Conservation (phyloP, 2,329 filamentous ascomycete species). For the Cercospora beticola region DNA sequence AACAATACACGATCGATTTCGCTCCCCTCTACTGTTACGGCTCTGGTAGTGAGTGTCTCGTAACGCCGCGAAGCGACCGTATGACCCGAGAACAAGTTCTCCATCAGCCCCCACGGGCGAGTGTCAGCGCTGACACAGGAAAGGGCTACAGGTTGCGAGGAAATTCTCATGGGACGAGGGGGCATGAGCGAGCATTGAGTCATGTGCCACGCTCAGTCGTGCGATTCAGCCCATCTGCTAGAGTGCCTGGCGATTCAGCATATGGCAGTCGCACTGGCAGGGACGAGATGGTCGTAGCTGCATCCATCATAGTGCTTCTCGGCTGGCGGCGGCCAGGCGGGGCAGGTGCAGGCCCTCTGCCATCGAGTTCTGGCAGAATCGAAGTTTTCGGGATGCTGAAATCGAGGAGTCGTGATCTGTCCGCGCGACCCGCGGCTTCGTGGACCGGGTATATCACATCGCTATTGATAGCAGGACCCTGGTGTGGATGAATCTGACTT, state of each 20-base stretch:
- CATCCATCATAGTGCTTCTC: conserved; percentile 2
- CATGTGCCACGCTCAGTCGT: not conserved
- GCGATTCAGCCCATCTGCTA: not conserved
- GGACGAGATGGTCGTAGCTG: conserved; percentile 2
- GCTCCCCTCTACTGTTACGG: not conserved
- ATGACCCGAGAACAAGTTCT: not conserved
- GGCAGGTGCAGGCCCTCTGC: conserved; percentile 14
- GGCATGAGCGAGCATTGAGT: not conserved
- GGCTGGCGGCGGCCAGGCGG: not conserved
- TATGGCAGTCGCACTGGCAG: conserved; percentile 7
- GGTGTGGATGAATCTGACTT: not conserved
- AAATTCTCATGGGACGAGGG: not conserved
- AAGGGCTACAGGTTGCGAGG: not conserved
- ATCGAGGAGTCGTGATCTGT: not conserved
- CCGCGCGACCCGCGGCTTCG: not conserved
- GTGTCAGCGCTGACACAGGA: not conserved
- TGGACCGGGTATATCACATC: not conserved
- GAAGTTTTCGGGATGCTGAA: conserved; percentile 16
- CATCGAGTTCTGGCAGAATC: conserved; percentile 13
- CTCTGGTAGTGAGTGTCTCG: not conserved
- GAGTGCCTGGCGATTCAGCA: not conserved
- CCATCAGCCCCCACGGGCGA: not conserved
- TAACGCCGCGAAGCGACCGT: not conserved
- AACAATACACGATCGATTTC: not conserved
- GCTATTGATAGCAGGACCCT: not conserved